Evolutionary conservation across 495 filamentous ascomycete genomes (phyloP), one percentile per base, ranked within the genome.

Genomic region (Aspergillus taichungensis): DNA sequence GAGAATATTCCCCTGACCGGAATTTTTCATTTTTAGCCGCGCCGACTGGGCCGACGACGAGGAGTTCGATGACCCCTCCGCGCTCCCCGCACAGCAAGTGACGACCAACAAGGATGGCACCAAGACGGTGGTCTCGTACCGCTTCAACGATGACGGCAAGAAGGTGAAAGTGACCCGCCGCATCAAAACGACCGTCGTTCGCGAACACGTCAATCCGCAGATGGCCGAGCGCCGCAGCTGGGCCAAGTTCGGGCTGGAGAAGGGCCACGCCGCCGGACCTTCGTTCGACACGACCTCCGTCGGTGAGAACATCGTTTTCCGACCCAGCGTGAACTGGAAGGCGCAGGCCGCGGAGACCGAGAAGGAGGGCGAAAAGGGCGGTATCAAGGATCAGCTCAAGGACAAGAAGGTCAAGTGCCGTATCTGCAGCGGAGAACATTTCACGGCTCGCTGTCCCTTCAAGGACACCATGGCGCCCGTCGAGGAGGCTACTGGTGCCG

Each of bases 401-500:
- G 87, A 95, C 69, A 95, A 95, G 79, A 95, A 95, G 77, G 94
- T 98, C 71, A 96, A 96, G 77, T 98, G 92, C 69, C 82, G 92
- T 73, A 97, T 98, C 61, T 98, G 92, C 71, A 85, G 82, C 64
- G 92, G 94, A 54, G 94, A 97, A 72, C 92, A 98, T 76, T 98
- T 95, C 73, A 98, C 92, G 4, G 88, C 91, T 28, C 80, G 91
- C 59, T 98, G 77, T 84, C 90, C 84, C 24, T 88, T 85, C 68
- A 87, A 87, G 69, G 84, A 86, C 56, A 88, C 84, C 35, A 83
- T 88, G 74, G 82, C 83, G 8, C 84, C 84, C 1, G 75, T 85
- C 46, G 84, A 84, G 40, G 83, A 84, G 59, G 59, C 69, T 6
- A 69, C 73, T 10, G 78, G 79, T 35, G 68, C 46, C 27, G 73